Conservation (phyloP, 192 early-diverging fungal species). For the Dissophora ornata region DNA sequence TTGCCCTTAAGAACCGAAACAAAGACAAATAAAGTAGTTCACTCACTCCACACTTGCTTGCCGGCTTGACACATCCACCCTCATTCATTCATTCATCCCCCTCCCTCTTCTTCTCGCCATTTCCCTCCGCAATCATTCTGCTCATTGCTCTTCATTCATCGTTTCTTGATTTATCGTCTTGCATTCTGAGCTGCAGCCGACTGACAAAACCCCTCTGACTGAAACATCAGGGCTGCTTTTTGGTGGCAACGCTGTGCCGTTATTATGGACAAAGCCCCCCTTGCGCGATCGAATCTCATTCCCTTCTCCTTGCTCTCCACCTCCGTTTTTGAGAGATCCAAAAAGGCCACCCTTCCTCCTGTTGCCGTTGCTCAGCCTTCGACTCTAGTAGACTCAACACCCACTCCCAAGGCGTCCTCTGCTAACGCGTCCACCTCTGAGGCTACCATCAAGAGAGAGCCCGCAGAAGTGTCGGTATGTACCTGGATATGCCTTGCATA, state of each 20-base stretch:
- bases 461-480: not conserved
- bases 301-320: conserved; percentile 26
- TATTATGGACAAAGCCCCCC: not conserved
- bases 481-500: too few species aligned
- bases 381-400: not conserved
- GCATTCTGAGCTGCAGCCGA: not conserved
- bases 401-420: not conserved
- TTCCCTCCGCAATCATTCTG: too few species aligned
- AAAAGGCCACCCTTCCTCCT: not conserved
- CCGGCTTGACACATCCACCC: too few species aligned
- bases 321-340: conserved; percentile 27
- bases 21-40: too few species aligned
- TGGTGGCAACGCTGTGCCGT: conserved; percentile 21
- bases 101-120: too few species aligned
- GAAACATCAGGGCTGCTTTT: too few species aligned
- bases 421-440: not conserved
- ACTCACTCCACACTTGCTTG: too few species aligned
- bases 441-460: not conserved
- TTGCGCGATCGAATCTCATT: conserved; percentile 5
- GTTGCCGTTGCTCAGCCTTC: not conserved
- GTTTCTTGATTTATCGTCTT: not conserved
- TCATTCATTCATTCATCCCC: too few species aligned
- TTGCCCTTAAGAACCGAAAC: too few species aligned
- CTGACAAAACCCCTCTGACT: too few species aligned
- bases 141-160: not conserved